These are phyloP conservation scores for Plasmodium blacklocki DNA, from an alignment of 169 alveolate genomes.

Conservation along the genomic window DNA sequence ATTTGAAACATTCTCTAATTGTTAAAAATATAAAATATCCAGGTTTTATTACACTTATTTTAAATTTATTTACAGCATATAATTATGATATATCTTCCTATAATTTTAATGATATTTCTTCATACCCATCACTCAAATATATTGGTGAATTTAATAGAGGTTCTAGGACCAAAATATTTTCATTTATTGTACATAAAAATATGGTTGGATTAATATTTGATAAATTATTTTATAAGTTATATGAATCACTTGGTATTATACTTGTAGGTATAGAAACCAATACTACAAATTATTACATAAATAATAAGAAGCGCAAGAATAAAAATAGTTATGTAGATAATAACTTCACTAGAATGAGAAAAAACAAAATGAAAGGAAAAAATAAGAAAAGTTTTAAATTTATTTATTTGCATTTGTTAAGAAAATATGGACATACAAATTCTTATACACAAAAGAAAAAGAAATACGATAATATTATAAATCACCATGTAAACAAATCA, in stretches of 20 bases:
- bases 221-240: conserved; percentile 61
- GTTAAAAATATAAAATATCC: conserved; percentile 57
- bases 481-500: no score
- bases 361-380: conserved; percentile 1
- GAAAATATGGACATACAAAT: conserved; percentile 27
- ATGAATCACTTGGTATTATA: conserved; percentile 64
- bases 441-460: neutral
- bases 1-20: conserved; percentile 66
- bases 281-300: neutral
- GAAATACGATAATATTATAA: neutral
- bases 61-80: conserved; percentile 68
- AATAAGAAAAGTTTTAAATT: conserved; percentile 22
- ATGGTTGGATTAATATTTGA: conserved; percentile 71
- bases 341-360: conserved; percentile 1
- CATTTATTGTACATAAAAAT: conserved; percentile 54
- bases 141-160: conserved; percentile 53
- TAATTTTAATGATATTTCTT: conserved; percentile 3
- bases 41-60: conserved; percentile 52
- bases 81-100: conserved; percentile 20
- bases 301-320: neutral
- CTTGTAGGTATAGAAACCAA: conserved; percentile 62
- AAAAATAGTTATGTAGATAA: neutral
- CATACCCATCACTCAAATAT: conserved; percentile 26
- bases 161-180: conserved; percentile 54
- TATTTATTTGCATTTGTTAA: conserved; percentile 31